These are phyloP conservation scores for Boletus reticuloceps DNA, from an alignment of 768 basidiomycete species.

Conservation along the genomic window DNA sequence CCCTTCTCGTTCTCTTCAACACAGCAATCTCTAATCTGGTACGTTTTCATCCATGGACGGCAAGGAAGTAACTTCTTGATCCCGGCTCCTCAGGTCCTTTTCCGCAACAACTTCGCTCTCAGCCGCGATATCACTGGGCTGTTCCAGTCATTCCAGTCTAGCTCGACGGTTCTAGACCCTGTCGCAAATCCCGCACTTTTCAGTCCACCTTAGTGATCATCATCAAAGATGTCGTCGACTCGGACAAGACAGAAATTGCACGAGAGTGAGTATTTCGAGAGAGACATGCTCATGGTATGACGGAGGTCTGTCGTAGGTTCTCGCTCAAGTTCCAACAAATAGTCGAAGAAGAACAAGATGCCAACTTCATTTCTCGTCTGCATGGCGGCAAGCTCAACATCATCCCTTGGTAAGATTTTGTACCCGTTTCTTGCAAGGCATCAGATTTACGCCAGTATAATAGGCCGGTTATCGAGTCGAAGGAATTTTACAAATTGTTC, in stretches of 20 bases:
- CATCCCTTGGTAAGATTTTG: constrained; percentile 46
- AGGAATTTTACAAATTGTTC: constrained; percentile 55
- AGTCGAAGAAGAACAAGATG: constrained; percentile 54
- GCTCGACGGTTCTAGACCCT: constrained; percentile 55
- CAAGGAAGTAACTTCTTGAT: not conserved
- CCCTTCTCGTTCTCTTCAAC: constrained; percentile 61
- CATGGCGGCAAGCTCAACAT: constrained; percentile 55
- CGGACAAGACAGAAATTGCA: constrained; percentile 56
- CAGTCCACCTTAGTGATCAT: constrained; percentile 59
- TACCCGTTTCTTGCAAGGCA: not conserved
- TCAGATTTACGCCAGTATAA: not conserved
- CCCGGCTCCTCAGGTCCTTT: constrained; percentile 44
- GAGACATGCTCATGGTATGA: not conserved
- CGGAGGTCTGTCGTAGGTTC: constrained; percentile 37
- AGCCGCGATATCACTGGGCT: constrained; percentile 60
- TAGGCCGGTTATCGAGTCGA: constrained; percentile 59
- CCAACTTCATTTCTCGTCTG: constrained; percentile 60
- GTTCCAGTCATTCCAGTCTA: constrained; percentile 61
- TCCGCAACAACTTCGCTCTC: constrained; percentile 64
- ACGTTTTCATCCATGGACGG: constrained; percentile 10
- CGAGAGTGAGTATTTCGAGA: constrained; percentile 44
- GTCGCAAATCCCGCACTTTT: constrained; percentile 56
- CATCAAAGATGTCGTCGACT: constrained; percentile 67
- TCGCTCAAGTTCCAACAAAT: constrained; percentile 57
- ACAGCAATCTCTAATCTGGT: constrained; percentile 64